phyloP scores from a whole-genome alignment of 768 basidiomycete genomes.

The Agaricus sinodeliciosus region DNA sequence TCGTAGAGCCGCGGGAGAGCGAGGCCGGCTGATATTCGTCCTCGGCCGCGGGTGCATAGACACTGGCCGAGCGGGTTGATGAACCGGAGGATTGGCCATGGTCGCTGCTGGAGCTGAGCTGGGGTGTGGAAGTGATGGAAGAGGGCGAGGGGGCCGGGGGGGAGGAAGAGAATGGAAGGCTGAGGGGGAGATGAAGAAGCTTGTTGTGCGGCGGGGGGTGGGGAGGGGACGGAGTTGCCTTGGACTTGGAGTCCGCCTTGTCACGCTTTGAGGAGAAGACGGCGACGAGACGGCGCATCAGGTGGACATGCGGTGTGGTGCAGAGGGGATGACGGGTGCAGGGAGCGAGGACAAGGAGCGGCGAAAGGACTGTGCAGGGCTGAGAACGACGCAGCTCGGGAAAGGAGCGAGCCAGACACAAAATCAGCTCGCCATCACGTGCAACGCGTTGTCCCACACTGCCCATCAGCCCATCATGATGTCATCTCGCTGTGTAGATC shows the following conservation, averaged over 20 bases:
- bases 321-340: neutral
- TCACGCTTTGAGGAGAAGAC: conserved; percentile 44
- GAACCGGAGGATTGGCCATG: conserved; percentile 49
- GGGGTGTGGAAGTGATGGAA: conserved; percentile 22
- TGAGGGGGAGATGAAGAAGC: conserved; percentile 7
- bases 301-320: neutral
- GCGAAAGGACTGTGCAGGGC: neutral
- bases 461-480: neutral
- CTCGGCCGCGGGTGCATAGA: conserved; percentile 53
- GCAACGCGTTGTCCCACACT: neutral
- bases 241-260: conserved; percentile 24
- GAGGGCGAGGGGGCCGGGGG: conserved; percentile 16
- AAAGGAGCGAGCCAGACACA: conserved; percentile 2
- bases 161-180: conserved; percentile 3
- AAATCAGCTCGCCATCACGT: conserved; percentile 2
- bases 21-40: conserved; percentile 36
- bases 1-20: conserved; percentile 30
- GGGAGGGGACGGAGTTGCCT: conserved; percentile 9
- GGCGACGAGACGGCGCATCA: conserved; percentile 62
- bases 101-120: conserved; percentile 28
- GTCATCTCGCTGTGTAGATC: neutral
- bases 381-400: neutral
- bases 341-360: neutral
- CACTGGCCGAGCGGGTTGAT: conserved; percentile 53
- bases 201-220: neutral